Conservation (phyloP, 352 stramenopile species). For the Phytophthora tentaculata region DNA sequence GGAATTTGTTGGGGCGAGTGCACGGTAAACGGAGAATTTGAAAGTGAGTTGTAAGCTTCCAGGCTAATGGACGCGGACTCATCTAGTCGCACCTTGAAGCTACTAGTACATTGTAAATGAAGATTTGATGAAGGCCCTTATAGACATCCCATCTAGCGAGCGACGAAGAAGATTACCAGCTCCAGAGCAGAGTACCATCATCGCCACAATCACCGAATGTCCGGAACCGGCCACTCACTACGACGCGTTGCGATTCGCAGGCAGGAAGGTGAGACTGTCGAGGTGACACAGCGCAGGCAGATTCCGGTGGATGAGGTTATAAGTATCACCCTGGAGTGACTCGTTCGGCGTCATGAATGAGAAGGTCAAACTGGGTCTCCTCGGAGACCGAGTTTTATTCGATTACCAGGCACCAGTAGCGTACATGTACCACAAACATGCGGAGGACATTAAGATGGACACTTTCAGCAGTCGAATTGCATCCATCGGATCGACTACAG, state of each 20-base stretch:
- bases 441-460: background rate
- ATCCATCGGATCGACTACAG: slow-evolving; percentile 15
- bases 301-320: background rate
- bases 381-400: too few relatives aligned
- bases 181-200: slow-evolving; percentile 4
- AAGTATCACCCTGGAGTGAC: slow-evolving; percentile 5
- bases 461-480: slow-evolving; percentile 12
- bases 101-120: slow-evolving; percentile 1
- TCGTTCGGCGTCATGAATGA: slow-evolving; percentile 14
- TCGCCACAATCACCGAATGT: background rate
- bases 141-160: background rate
- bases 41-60: slow-evolving; percentile 10
- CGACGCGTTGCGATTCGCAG: background rate
- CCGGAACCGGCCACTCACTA: background rate
- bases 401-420: slow-evolving; percentile 36
- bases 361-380: background rate
- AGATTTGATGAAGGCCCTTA: slow-evolving; percentile 8
- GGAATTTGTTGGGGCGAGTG: background rate
- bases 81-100: slow-evolving; percentile 9
- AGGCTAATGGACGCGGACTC: background rate
- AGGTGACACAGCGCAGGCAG: background rate
- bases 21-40: slow-evolving; percentile 8
- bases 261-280: background rate
- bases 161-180: slow-evolving; percentile 12
- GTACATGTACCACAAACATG: slow-evolving; percentile 35